Evolutionary conservation across 106 monocot genomes (phyloP).

Genomic region (Platanthera guangdongensis): DNA sequence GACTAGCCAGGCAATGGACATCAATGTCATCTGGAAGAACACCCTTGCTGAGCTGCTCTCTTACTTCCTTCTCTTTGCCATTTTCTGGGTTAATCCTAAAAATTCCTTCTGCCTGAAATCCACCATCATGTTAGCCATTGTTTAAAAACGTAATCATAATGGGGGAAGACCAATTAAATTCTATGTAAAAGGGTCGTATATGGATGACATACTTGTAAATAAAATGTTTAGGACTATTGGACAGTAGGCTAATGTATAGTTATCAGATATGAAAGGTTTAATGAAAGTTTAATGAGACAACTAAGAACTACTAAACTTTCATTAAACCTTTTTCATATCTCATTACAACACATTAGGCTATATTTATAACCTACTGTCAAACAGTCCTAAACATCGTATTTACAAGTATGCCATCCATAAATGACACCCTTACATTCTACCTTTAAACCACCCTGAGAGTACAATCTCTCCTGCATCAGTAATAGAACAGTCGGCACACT

Average conservation of each 20-base stretch:
- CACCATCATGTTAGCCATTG: background rate
- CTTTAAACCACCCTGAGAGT: slow-evolving; percentile 74
- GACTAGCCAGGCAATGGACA: slow-evolving; percentile 45
- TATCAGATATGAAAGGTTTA: too few species aligned
- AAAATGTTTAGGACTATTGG: too few species aligned
- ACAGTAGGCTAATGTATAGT: too few species aligned
- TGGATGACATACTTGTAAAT: too few species aligned
- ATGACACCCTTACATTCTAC: slow-evolving; percentile 12
- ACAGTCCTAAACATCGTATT: too few species aligned
- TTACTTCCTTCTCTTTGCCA: slow-evolving; percentile 33
- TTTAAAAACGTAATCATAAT: background rate
- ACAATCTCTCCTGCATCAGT: slow-evolving; percentile 84
- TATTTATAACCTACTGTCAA: too few species aligned
- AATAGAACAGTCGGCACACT: slow-evolving; percentile 87
- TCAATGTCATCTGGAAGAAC: slow-evolving; percentile 42
- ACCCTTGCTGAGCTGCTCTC: slow-evolving; percentile 38
- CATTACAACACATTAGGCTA: too few species aligned
- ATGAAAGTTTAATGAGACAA: too few species aligned
- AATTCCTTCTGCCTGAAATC: slow-evolving; percentile 43
- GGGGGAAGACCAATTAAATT: background rate
- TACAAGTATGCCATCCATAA: too few species aligned
- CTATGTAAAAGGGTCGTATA: too few species aligned
- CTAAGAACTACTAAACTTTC: too few species aligned
- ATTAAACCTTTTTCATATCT: too few species aligned
- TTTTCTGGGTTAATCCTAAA: slow-evolving; percentile 47